Evolutionary conservation across 2,329 filamentous ascomycete species (phyloP).

Genomic region (Alternaria gaisen): DNA sequence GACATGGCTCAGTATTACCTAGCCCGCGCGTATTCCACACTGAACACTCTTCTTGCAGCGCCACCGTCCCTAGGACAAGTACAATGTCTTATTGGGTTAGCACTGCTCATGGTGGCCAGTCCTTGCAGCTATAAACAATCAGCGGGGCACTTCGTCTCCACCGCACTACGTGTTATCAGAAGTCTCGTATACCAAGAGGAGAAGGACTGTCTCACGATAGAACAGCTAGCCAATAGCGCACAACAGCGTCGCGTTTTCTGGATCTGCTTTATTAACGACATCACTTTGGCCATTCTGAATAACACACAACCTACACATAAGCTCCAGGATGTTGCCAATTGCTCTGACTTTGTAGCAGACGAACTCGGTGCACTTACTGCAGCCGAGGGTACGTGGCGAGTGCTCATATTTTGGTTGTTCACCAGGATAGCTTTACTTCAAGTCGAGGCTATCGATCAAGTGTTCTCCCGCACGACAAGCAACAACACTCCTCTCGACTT

Average conservation of each 20-base stretch:
- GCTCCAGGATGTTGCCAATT: constrained; percentile 27
- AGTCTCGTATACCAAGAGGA: constrained; percentile 31
- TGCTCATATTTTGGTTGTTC: constrained; percentile 32
- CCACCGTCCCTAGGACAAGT: constrained; percentile 30
- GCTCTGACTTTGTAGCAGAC: constrained; percentile 21
- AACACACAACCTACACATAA: constrained; percentile 30
- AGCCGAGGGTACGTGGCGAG: constrained; percentile 32
- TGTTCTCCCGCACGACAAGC: constrained; percentile 21
- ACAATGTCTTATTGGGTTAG: constrained; percentile 34
- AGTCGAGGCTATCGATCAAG: constrained; percentile 34
- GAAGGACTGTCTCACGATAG: background rate
- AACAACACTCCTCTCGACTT: constrained; percentile 12
- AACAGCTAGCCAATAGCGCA: constrained; percentile 19
- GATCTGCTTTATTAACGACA: constrained; percentile 34
- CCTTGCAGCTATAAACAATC: constrained; percentile 16
- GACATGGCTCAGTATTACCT: constrained; percentile 35
- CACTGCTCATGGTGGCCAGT: constrained; percentile 25
- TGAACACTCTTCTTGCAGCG: constrained; percentile 28
- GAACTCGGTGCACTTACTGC: constrained; percentile 27
- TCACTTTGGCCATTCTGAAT: constrained; percentile 25
- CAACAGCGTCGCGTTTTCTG: constrained; percentile 37
- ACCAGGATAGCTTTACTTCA: constrained; percentile 33
- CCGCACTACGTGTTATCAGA: constrained; percentile 33
- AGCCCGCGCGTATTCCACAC: constrained; percentile 17
- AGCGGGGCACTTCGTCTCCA: constrained; percentile 31